Evolutionary conservation across 352 stramenopile species (phyloP).

Genomic region (Globisporangium mamillatum): DNA sequence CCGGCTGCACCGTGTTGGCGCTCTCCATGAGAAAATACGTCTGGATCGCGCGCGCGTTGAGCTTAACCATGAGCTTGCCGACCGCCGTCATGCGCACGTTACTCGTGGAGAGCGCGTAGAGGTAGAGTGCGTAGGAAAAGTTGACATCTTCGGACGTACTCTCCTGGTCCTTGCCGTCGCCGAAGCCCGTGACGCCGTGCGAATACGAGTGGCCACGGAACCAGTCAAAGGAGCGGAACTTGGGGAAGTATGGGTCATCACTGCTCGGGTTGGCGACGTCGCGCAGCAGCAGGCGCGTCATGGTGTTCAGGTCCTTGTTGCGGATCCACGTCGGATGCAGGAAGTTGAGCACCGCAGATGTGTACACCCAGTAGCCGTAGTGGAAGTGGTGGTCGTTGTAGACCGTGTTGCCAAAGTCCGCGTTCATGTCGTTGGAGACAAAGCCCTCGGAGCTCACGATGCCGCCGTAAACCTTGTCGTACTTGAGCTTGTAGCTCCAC

Average conservation of each 20-base stretch:
- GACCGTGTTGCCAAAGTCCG: slow-evolving; percentile 71
- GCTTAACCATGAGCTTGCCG: slow-evolving; percentile 54
- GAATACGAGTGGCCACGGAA: slow-evolving; percentile 71
- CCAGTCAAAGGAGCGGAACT: slow-evolving; percentile 67
- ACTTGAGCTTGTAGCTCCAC: slow-evolving; percentile 62
- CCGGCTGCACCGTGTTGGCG: slow-evolving; percentile 50
- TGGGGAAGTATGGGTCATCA: slow-evolving; percentile 55
- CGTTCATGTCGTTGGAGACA: slow-evolving; percentile 41
- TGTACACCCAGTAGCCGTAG: slow-evolving; percentile 76
- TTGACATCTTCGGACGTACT: slow-evolving; percentile 70
- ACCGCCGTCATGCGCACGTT: slow-evolving; percentile 39
- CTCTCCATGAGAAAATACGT: slow-evolving; percentile 74
- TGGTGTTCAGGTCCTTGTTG: slow-evolving; percentile 49
- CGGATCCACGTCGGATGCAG: slow-evolving; percentile 60
- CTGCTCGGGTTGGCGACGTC: slow-evolving; percentile 51
- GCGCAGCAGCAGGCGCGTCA: slow-evolving; percentile 43
- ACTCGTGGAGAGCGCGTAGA: slow-evolving; percentile 43
- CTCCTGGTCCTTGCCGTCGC: slow-evolving; percentile 65
- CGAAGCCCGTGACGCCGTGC: slow-evolving; percentile 56
- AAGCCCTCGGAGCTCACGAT: slow-evolving; percentile 70
- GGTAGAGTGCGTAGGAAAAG: slow-evolving; percentile 52
- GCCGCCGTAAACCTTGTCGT: slow-evolving; percentile 57
- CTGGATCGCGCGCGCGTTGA: slow-evolving; percentile 48
- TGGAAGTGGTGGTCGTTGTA: slow-evolving; percentile 83
- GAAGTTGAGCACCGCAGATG: slow-evolving; percentile 62